phyloP scores from a whole-genome alignment of 2,329 filamentous ascomycete species.

The Raffaelea ambrosiae region DNA sequence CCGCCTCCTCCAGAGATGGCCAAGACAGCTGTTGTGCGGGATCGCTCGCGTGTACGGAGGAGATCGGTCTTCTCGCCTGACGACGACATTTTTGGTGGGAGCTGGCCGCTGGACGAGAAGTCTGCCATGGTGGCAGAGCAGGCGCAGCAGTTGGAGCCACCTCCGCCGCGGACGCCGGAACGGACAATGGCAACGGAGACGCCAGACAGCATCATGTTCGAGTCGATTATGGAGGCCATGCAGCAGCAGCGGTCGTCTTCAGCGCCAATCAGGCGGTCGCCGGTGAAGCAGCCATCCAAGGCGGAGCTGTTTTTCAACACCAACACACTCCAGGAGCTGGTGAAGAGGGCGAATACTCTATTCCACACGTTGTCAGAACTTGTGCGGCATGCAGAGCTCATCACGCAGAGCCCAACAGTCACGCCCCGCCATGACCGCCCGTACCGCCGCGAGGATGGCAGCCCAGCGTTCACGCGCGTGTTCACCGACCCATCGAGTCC shows the following conservation, averaged over 20 bases:
- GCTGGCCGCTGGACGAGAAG: conserved; percentile 35
- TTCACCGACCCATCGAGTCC: conserved; percentile 56
- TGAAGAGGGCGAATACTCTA: conserved; percentile 52
- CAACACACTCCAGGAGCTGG: conserved; percentile 58
- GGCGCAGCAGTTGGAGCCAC: conserved; percentile 17
- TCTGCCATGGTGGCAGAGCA: conserved; percentile 1
- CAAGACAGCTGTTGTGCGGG: conserved; percentile 44
- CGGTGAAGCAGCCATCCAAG: conserved; percentile 26
- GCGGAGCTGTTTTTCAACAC: conserved; percentile 59
- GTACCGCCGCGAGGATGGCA: conserved; percentile 38
- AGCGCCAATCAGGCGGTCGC: conserved; percentile 26
- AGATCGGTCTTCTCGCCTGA: conserved; percentile 57
- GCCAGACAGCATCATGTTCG: conserved; percentile 39
- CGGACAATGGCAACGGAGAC: conserved; percentile 16
- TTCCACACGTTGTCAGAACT: conserved; percentile 51
- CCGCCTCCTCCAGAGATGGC: conserved; percentile 26
- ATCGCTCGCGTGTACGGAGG: conserved; percentile 42
- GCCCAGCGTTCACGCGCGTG: conserved; percentile 59
- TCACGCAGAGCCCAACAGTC: conserved; percentile 45
- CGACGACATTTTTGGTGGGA: conserved; percentile 56
- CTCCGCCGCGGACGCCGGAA: conserved; percentile 30
- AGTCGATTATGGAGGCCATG: conserved; percentile 57
- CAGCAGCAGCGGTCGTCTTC: conserved; percentile 42
- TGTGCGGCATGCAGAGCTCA: conserved; percentile 49
- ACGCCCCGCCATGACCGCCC: conserved; percentile 39